Percentiles rank a stretch among this genome's conserved stretches.
phyloP scores from a whole-genome alignment of 75 land plant genomes.

The Picea sitchensis region DNA sequence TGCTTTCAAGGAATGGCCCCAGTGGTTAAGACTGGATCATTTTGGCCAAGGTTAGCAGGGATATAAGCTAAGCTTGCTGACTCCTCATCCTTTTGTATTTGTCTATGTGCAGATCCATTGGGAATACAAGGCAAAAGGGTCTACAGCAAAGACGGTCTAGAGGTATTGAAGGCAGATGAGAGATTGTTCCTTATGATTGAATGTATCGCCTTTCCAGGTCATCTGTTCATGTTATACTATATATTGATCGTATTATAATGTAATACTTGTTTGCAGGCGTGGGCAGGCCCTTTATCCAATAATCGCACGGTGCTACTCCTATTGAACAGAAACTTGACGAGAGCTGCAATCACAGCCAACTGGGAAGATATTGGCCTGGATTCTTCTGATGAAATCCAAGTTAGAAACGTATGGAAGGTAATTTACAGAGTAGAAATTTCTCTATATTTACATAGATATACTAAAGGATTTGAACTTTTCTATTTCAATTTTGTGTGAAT shows the following conservation, averaged over 20 bases:
- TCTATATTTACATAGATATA: no score
- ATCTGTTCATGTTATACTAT: neutral
- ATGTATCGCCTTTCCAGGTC: neutral
- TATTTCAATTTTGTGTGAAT: no score
- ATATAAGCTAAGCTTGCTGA: neutral
- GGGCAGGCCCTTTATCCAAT: conserved; percentile 84
- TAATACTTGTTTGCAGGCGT: conserved; percentile 39
- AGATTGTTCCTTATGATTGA: neutral
- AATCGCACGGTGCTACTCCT: conserved; percentile 55
- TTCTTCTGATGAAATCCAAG: conserved; percentile 27
- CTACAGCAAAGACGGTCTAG: neutral
- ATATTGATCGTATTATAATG: no score
- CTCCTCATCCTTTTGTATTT: neutral
- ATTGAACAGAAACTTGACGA: conserved; percentile 60
- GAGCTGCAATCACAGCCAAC: conserved; percentile 42
- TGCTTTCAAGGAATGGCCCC: neutral
- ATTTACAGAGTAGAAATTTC: neutral
- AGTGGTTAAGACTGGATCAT: neutral
- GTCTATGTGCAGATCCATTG: conserved; percentile 23
- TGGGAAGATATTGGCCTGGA: conserved; percentile 65
- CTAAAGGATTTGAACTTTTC: no score
- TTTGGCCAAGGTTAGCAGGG: no score
- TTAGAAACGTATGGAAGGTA: conserved; percentile 77
- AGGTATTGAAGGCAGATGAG: neutral
- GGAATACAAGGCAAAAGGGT: conserved; percentile 32